phyloP scores from a whole-genome alignment of 2,329 filamentous ascomycete species.

The Paecilomyces dactylethromorphus region DNA sequence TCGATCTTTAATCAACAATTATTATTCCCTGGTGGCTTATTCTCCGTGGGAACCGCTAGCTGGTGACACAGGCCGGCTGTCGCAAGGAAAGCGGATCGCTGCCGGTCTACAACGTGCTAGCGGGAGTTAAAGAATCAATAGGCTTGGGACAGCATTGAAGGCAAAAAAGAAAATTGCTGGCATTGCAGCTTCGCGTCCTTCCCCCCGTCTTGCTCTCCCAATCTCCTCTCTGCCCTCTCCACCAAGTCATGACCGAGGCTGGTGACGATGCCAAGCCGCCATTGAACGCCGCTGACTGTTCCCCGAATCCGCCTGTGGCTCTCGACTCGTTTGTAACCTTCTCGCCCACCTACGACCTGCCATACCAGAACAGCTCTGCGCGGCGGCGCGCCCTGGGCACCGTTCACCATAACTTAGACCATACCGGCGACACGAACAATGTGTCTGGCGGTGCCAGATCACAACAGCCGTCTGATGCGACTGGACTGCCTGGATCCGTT shows the following conservation, averaged over 20 bases:
- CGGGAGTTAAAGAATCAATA: not conserved
- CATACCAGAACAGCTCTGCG: not conserved
- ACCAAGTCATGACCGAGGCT: conserved; percentile 6
- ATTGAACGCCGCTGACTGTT: conserved; percentile 19
- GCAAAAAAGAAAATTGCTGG: not conserved
- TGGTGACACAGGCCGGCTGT: not conserved
- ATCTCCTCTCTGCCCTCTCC: not conserved
- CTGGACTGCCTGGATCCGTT: conserved; percentile 22
- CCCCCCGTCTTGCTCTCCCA: not conserved
- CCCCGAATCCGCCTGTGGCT: conserved; percentile 18
- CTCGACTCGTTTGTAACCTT: not conserved
- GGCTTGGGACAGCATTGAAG: not conserved
- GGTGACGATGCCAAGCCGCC: conserved; percentile 20
- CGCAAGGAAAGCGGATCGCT: not conserved
- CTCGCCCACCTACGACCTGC: conserved; percentile 3
- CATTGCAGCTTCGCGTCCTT: not conserved
- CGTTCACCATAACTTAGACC: not conserved
- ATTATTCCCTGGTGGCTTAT: not conserved
- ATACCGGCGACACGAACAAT: conserved; percentile 18
- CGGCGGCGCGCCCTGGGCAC: not conserved
- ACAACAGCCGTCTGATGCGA: conserved; percentile 15
- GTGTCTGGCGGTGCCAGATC: conserved; percentile 23
- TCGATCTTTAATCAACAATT: not conserved
- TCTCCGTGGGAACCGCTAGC: not conserved
- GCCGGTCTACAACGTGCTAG: not conserved